phyloP scores from a whole-genome alignment of 495 filamentous ascomycete species.

The Terfezia boudieri region DNA sequence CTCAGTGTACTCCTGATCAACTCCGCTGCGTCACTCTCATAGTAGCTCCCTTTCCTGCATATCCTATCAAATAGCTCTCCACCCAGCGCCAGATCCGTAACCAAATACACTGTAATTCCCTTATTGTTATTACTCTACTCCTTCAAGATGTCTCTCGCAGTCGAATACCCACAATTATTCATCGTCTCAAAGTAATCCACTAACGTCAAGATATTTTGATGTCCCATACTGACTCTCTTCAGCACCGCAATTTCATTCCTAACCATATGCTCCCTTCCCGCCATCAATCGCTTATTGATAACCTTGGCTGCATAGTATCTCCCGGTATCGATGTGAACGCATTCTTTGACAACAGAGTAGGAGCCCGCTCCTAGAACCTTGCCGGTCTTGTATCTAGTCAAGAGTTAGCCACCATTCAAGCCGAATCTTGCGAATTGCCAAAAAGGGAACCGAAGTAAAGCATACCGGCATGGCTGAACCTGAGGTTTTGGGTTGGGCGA shows the following conservation, averaged over 20 bases:
- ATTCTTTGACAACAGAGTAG: constrained; percentile 99
- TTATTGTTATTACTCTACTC: not conserved
- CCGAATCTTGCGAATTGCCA: not conserved
- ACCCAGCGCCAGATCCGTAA: constrained; percentile 88
- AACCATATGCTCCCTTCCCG: constrained; percentile 94
- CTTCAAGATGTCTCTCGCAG: not conserved
- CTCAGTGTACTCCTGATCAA: constrained; percentile 85
- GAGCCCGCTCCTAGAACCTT: constrained; percentile 92
- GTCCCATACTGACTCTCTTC: constrained; percentile 91
- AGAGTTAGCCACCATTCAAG: not conserved
- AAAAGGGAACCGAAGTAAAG: not conserved
- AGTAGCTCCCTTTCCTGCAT: constrained; percentile 94
- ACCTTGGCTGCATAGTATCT: constrained; percentile 98
- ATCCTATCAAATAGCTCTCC: constrained; percentile 97
- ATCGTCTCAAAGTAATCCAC: constrained; percentile 99
- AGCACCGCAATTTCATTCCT: constrained; percentile 95
- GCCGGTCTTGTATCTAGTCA: constrained; percentile 73
- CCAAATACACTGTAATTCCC: constrained; percentile 56
- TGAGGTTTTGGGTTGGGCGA: constrained; percentile 28
- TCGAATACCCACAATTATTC: constrained; percentile 55
- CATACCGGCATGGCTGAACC: constrained; percentile 38
- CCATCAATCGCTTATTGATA: constrained; percentile 97
- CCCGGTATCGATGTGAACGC: constrained; percentile 94
- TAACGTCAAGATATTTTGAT: constrained; percentile 89
- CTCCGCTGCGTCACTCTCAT: constrained; percentile 88